These are phyloP conservation scores for Hibiscus tridactylites DNA, from an alignment of 345 rosid genomes.

Conservation along the genomic window DNA sequence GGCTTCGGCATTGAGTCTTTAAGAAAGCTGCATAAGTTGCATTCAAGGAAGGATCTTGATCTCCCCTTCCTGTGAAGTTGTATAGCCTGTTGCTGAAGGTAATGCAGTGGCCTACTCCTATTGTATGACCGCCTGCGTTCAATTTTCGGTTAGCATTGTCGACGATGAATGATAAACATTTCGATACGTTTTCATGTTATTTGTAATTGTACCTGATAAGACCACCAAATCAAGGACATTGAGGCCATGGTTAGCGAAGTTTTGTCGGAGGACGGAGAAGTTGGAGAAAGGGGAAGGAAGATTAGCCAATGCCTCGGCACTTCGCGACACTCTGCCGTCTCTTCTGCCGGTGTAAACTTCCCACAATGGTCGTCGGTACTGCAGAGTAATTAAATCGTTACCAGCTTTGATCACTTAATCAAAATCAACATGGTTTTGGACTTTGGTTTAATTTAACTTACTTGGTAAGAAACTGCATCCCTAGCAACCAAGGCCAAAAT, in stretches of 20 bases:
- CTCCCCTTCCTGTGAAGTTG: slow-evolving; percentile 63
- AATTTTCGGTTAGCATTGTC: not conserved
- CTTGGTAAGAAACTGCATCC: slow-evolving; percentile 43
- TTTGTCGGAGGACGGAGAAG: slow-evolving; percentile 36
- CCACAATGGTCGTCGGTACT: not conserved
- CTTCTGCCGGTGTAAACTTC: slow-evolving; percentile 8
- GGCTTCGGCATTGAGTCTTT: slow-evolving; percentile 35
- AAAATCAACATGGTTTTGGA: not conserved
- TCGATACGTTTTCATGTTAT: no score
- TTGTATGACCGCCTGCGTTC: slow-evolving; percentile 50
- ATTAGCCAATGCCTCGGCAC: slow-evolving; percentile 29
- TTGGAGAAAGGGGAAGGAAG: slow-evolving; percentile 53
- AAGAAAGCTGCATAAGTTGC: slow-evolving; percentile 27
- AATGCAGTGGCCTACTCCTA: slow-evolving; percentile 51
- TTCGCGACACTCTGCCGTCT: slow-evolving; percentile 50
- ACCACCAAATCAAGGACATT: slow-evolving; percentile 59
- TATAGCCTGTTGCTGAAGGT: slow-evolving; percentile 46
- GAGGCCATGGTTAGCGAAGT: slow-evolving; percentile 37
- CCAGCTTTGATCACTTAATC: not conserved
- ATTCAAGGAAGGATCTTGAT: slow-evolving; percentile 49
- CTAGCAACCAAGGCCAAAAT: slow-evolving; percentile 46
- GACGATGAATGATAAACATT: slow-evolving; percentile 1
- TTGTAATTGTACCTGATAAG: slow-evolving; percentile 38
- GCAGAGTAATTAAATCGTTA: not conserved
- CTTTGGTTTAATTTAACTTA: slow-evolving; percentile 12